Conservation (phyloP, 257 asterid species). For the Rhazya stricta region DNA sequence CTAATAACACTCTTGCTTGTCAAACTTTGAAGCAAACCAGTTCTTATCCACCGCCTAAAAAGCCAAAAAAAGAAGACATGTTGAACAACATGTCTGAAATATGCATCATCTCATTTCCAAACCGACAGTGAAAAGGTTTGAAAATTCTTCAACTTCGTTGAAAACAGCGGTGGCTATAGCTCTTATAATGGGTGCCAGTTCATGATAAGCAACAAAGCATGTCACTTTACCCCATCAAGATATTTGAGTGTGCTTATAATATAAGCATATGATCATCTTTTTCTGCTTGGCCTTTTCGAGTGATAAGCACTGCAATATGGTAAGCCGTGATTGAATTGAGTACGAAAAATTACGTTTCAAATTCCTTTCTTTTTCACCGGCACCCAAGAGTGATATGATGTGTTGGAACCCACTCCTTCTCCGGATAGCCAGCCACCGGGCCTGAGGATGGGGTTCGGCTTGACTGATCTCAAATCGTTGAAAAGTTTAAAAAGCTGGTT, state of each 20-base stretch:
- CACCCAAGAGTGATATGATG: no score
- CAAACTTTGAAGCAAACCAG: not conserved
- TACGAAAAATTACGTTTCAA: constrained; percentile 26
- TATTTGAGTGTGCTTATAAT: constrained; percentile 32
- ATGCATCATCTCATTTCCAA: not conserved
- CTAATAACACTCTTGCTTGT: not conserved
- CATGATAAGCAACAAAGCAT: constrained; percentile 21
- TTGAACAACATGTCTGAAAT: not conserved
- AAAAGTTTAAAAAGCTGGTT: no score
- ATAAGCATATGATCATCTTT: not conserved
- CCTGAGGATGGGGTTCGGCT: no score
- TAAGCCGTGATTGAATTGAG: constrained; percentile 37
- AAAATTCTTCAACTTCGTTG: constrained; percentile 8
- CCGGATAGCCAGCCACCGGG: no score
- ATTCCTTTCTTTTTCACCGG: not conserved
- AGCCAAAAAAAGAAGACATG: not conserved
- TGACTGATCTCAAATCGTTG: no score
- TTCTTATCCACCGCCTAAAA: constrained; percentile 5
- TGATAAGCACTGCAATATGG: constrained; percentile 5
- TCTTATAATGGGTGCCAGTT: constrained; percentile 25
- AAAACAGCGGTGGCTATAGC: constrained; percentile 3
- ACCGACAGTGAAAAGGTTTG: not conserved
- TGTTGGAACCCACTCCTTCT: not conserved
- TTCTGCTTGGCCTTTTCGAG: not conserved
- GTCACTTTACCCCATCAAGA: not conserved